These are phyloP conservation scores for Phoma sp. DNA, from an alignment of 2,329 filamentous ascomycete genomes.

Conservation along the genomic window DNA sequence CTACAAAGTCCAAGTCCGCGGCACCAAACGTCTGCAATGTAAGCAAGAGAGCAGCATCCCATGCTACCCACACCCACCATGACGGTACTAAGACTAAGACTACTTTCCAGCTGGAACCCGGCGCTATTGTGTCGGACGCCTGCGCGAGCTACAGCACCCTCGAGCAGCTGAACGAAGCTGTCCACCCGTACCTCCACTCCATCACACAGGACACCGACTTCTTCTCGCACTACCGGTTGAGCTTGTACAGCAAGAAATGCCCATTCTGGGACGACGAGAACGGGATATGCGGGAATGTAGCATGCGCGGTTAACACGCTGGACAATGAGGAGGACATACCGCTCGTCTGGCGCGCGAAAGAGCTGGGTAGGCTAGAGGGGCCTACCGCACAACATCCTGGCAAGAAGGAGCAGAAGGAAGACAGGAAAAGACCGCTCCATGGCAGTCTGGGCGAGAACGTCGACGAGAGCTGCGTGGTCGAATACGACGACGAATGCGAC, in stretches of 20 bases:
- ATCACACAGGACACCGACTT: constrained; percentile 91
- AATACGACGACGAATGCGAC: constrained; percentile 97
- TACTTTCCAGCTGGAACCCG: constrained; percentile 76
- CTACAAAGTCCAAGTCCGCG: constrained; percentile 48
- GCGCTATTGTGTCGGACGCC: constrained; percentile 88
- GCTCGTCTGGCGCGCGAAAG: constrained; percentile 85
- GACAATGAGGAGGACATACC: constrained; percentile 96
- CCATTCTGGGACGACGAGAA: constrained; percentile 95
- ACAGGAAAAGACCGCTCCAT: constrained; percentile 75
- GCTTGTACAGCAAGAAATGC: constrained; percentile 91
- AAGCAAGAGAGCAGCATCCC: constrained; percentile 47
- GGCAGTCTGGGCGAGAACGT: constrained; percentile 84
- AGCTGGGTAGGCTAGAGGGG: constrained; percentile 89
- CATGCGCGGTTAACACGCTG: constrained; percentile 91
- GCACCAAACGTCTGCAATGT: constrained; percentile 62
- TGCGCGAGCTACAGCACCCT: constrained; percentile 93
- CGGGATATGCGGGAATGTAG: constrained; percentile 95
- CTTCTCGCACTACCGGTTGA: constrained; percentile 96
- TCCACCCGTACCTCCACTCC: constrained; percentile 78
- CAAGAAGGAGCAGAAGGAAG: constrained; percentile 72
- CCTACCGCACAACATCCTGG: constrained; percentile 89
- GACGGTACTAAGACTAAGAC: constrained; percentile 46
- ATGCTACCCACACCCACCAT: constrained; percentile 25
- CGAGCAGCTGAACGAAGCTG: constrained; percentile 77
- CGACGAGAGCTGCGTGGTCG: constrained; percentile 93